Evolutionary conservation across 1,284 basidiomycete species (phyloP).

Genomic region (Termitomyces sp.): DNA sequence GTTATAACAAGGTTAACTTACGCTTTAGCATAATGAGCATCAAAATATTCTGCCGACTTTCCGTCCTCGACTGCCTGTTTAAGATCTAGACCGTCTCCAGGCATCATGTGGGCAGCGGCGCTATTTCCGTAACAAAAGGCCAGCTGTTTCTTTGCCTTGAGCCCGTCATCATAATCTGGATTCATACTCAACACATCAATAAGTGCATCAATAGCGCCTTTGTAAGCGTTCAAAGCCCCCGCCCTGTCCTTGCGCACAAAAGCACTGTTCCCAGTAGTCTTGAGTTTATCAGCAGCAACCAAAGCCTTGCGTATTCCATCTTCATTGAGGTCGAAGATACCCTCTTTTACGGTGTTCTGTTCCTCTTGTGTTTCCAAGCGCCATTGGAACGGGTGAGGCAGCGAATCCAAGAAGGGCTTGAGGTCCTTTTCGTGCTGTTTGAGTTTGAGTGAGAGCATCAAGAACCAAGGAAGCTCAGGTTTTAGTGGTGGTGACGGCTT

Average conservation of each 20-base stretch:
- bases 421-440: slow-evolving; percentile 25
- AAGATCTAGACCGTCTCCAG: slow-evolving; percentile 17
- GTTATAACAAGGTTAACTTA: not conserved
- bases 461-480: slow-evolving; percentile 27
- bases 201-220: slow-evolving; percentile 27
- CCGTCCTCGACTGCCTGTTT: slow-evolving; percentile 14
- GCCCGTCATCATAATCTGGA: slow-evolving; percentile 24
- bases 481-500: slow-evolving; percentile 29
- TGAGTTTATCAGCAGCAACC: slow-evolving; percentile 23
- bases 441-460: slow-evolving; percentile 30
- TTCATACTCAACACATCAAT: slow-evolving; percentile 27
- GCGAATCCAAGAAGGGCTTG: slow-evolving; percentile 33
- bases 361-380: slow-evolving; percentile 31
- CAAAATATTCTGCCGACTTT: slow-evolving; percentile 9
- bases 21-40: slow-evolving; percentile 17
- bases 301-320: slow-evolving; percentile 21
- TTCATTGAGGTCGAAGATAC: slow-evolving; percentile 26
- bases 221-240: slow-evolving; percentile 28
- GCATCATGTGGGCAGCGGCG: slow-evolving; percentile 24
- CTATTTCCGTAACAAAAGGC: slow-evolving; percentile 32
- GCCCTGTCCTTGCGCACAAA: slow-evolving; percentile 27
- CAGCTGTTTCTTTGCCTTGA: slow-evolving; percentile 24
- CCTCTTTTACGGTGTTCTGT: slow-evolving; percentile 26
- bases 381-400: slow-evolving; percentile 33
- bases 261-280: slow-evolving; percentile 28